These are phyloP conservation scores for Pulveroboletus sp. DNA, from an alignment of 1,284 basidiomycete genomes.

Conservation along the genomic window DNA sequence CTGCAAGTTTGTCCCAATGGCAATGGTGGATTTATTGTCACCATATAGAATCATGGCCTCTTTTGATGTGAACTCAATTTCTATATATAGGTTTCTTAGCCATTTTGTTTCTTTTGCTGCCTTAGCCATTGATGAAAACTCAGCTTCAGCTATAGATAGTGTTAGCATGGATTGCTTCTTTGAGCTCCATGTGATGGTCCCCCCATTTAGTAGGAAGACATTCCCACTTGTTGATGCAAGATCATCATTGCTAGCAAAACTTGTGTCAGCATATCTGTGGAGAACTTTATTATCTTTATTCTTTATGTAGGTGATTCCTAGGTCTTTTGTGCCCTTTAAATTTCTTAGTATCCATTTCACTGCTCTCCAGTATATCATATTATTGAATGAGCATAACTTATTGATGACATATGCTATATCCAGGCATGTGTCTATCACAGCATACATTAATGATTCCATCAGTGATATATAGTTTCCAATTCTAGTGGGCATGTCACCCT, in stretches of 20 bases:
- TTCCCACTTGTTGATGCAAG: background rate
- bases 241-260: background rate
- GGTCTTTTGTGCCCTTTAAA: too few relatives aligned
- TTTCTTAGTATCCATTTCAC: background rate
- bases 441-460: background rate
- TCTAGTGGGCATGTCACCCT: too few relatives aligned
- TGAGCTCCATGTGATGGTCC: background rate
- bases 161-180: background rate
- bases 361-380: background rate
- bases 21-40: background rate
- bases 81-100: too few relatives aligned
- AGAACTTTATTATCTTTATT: too few relatives aligned
- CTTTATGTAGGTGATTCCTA: background rate
- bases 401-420: background rate
- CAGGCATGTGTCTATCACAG: background rate
- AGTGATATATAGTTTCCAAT: background rate
- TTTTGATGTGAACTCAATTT: too few relatives aligned
- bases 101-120: background rate
- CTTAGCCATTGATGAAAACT: background rate
- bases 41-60: background rate
- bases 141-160: background rate
- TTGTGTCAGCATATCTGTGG: background rate
- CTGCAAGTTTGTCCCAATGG: background rate
- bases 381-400: background rate
- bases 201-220: background rate